Evolutionary conservation across 805 yeast species (phyloP), one percentile per base, ranked within the genome.

Genomic region (Monosporozyma solicola): DNA sequence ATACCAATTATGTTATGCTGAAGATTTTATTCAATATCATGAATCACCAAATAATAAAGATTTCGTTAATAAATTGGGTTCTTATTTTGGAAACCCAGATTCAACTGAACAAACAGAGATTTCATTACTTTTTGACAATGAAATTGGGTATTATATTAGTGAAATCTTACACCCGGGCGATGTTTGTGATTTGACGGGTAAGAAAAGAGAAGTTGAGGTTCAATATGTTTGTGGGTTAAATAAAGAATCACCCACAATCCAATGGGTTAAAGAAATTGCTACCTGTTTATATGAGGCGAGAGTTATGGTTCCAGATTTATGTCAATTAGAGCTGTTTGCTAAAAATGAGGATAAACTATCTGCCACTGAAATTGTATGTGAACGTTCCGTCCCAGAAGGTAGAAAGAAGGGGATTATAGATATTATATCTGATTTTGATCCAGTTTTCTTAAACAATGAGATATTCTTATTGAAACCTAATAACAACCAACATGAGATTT

Each of bases 241-340:
- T 20, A 55, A 55, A 27, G 62, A 63, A 48, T 62, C 62, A 10
- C 56, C 58, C 5, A 65, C 70, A 20, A 27, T 49, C 15, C 54
- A 58, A 27, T 75, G 75, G 61, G 72, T 80, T 3, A 68, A 68
- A 49, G 90, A 84, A 63, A 66, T 73, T 33, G 74, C 72, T 52
- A 79, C 84, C 0, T 84, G 90, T 62, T 76, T 75, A 47, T 84
- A 84, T 61, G 73, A 73, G 57, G 73, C 81, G 66, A 70, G 70
- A 29, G 66, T 84, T 3, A 73, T 73, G 48, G 72, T 82, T 0
- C 82, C 83, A 0, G 62, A 67, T 7, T 67, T 84, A 25, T 84
- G 89, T 53, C 53, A 51, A 47, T 62, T 61, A 62, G 71, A 58
- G n/a, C 54, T 66, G 9, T 58, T 69, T 8, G 59, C 62, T 6